These are phyloP conservation scores for Fragilariopsis cylindrus DNA, from an alignment of 108 stramenopile genomes.

Conservation along the genomic window DNA sequence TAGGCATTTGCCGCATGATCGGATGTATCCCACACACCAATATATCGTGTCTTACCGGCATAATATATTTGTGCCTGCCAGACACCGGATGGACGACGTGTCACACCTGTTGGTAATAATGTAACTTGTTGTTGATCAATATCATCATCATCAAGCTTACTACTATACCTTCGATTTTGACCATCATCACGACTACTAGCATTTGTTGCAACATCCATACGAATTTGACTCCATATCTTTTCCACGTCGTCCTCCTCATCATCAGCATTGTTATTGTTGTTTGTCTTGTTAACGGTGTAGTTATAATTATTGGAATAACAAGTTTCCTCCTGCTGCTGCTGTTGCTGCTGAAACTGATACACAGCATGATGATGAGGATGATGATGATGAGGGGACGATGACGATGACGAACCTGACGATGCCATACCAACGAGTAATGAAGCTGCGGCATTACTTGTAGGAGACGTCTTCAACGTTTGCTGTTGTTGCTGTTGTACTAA, in stretches of 20 bases:
- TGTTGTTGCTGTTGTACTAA: no score
- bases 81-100: constrained; percentile 16
- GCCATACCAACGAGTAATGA: constrained; percentile 7
- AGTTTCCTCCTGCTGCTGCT: neutral
- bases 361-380: neutral
- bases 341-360: neutral
- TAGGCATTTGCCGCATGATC: constrained; percentile 5
- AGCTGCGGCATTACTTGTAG: constrained; percentile 9
- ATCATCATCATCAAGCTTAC: no score
- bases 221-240: neutral
- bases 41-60: constrained; percentile 16
- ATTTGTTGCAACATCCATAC: neutral
- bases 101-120: constrained; percentile 12
- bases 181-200: neutral
- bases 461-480: neutral
- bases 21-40: neutral
- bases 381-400: neutral
- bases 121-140: no score
- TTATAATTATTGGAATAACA: neutral
- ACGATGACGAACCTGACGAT: no score
- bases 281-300: neutral
- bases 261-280: neutral
- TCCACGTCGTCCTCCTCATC: neutral
- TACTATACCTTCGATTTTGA: neutral
- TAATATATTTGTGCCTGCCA: constrained; percentile 23